A percentile compares a stretch with the other conserved stretches of the same genome.
Conservation (phyloP, 1,284 basidiomycete species). For the Rhodotorula sp. region DNA sequence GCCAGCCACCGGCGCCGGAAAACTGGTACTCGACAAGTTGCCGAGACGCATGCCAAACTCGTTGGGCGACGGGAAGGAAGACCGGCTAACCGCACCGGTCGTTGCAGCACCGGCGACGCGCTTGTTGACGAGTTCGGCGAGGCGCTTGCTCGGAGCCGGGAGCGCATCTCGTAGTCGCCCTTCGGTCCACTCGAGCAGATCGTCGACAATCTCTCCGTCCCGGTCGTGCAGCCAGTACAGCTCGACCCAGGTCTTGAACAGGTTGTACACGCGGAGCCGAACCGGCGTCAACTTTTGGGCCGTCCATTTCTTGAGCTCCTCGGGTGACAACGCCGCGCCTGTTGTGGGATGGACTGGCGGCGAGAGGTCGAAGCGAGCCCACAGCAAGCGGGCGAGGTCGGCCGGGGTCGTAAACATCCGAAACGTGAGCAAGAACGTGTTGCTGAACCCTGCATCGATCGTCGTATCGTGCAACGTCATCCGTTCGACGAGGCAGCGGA, state of each 20-base stretch:
- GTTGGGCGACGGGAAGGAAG: not conserved
- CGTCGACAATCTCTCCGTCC: slow-evolving; percentile 53
- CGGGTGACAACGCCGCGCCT: slow-evolving; percentile 51
- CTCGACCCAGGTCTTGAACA: slow-evolving; percentile 91
- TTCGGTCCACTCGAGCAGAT: slow-evolving; percentile 63
- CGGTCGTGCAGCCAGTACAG: slow-evolving; percentile 72
- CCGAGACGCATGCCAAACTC: not conserved
- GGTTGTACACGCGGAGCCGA: slow-evolving; percentile 81
- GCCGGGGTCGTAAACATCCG: slow-evolving; percentile 81
- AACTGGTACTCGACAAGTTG: not conserved
- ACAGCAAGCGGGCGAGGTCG: slow-evolving; percentile 72
- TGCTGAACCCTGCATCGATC: slow-evolving; percentile 72
- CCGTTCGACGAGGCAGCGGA: slow-evolving; percentile 84
- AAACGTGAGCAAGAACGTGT: slow-evolving; percentile 93
- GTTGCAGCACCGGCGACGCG: slow-evolving; percentile 48
- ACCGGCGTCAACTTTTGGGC: slow-evolving; percentile 83
- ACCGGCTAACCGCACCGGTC: not conserved
- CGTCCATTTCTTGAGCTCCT: slow-evolving; percentile 72
- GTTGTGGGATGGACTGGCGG: slow-evolving; percentile 45
- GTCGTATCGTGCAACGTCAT: slow-evolving; percentile 93
- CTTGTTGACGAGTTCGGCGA: slow-evolving; percentile 64
- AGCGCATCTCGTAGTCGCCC: slow-evolving; percentile 65
- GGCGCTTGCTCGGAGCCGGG: slow-evolving; percentile 64
- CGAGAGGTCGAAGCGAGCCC: slow-evolving; percentile 75
- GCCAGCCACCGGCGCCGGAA: not conserved